phyloP scores from a whole-genome alignment of 805 yeast species.

The Saccharomycopsis amapae region DNA sequence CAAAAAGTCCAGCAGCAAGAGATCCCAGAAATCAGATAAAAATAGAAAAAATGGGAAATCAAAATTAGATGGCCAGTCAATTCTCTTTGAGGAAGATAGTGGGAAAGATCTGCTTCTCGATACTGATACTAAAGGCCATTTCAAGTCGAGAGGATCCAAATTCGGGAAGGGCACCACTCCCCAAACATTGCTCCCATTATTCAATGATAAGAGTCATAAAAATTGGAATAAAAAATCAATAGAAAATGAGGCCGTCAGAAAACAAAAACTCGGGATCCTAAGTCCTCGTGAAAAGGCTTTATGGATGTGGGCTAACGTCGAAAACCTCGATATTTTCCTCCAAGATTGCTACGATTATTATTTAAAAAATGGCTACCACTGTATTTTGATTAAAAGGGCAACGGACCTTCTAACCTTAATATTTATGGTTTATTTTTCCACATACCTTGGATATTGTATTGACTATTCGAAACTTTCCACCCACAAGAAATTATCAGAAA shows the following conservation, averaged over 20 bases:
- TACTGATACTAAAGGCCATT: neutral
- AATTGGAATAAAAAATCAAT: slow-evolving; percentile 1
- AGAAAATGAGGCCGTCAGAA: slow-evolving; percentile 23
- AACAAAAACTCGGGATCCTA: slow-evolving; percentile 34
- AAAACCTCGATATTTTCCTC: slow-evolving; percentile 80
- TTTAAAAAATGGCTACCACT: slow-evolving; percentile 74
- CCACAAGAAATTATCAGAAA: slow-evolving; percentile 29
- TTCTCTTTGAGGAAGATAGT: neutral
- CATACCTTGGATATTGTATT: slow-evolving; percentile 76
- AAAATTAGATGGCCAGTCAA: neutral
- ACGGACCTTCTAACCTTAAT: slow-evolving; percentile 68
- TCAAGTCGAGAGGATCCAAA: neutral
- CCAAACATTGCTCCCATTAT: slow-evolving; percentile 11
- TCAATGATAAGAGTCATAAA: slow-evolving; percentile 22
- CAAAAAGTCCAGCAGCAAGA: neutral
- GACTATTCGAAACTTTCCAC: slow-evolving; percentile 46
- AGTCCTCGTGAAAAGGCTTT: slow-evolving; percentile 71
- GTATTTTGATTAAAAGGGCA: slow-evolving; percentile 60
- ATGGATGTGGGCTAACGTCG: slow-evolving; percentile 96
- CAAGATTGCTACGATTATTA: slow-evolving; percentile 80
- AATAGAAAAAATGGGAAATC: too few species aligned
- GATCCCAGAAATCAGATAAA: neutral
- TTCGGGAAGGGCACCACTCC: neutral
- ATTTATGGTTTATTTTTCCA: slow-evolving; percentile 72
- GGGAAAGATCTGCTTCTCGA: neutral